phyloP scores from a whole-genome alignment of 176 grass and related monocot species.

The Pharus latifolius region DNA sequence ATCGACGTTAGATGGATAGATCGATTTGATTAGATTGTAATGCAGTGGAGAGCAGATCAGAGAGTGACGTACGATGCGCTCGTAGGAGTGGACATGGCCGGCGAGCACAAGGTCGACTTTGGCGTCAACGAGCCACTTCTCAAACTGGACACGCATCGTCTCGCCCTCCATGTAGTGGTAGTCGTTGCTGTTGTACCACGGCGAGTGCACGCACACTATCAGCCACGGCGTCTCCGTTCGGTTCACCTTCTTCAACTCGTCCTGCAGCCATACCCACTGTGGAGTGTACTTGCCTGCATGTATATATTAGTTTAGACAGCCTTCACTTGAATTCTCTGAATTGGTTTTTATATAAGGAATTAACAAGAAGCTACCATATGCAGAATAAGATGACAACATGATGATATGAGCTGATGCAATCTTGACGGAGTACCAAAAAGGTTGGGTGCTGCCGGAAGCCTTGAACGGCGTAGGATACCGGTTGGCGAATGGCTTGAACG shows the following conservation, averaged over 20 bases:
- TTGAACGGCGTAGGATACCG: constrained; percentile 35
- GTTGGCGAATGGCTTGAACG: constrained; percentile 43
- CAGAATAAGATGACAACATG: constrained; percentile 40
- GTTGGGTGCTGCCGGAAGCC: constrained; percentile 28
- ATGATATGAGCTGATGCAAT: constrained; percentile 44
- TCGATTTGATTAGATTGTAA: too few relatives aligned
- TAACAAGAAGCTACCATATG: constrained; percentile 39
- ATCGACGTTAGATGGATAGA: too few relatives aligned
- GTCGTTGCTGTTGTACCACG: constrained; percentile 60
- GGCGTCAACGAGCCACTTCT: constrained; percentile 55
- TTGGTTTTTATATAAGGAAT: too few relatives aligned
- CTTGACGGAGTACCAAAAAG: constrained; percentile 40
- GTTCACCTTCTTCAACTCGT: constrained; percentile 43
- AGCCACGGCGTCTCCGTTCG: constrained; percentile 53
- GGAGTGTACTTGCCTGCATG: constrained; percentile 52
- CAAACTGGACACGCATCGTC: constrained; percentile 63
- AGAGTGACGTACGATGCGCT: constrained; percentile 36
- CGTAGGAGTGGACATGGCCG: constrained; percentile 66
- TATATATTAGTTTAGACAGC: too few relatives aligned
- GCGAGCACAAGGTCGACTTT: constrained; percentile 60
- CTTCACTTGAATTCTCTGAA: too few relatives aligned
- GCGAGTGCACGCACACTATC: constrained; percentile 47
- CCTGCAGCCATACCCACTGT: constrained; percentile 52
- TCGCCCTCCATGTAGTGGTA: constrained; percentile 84
- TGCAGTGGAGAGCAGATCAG: too few relatives aligned